Conservation (phyloP, 2,329 filamentous ascomycete species). For the Exserohilum turcica region DNA sequence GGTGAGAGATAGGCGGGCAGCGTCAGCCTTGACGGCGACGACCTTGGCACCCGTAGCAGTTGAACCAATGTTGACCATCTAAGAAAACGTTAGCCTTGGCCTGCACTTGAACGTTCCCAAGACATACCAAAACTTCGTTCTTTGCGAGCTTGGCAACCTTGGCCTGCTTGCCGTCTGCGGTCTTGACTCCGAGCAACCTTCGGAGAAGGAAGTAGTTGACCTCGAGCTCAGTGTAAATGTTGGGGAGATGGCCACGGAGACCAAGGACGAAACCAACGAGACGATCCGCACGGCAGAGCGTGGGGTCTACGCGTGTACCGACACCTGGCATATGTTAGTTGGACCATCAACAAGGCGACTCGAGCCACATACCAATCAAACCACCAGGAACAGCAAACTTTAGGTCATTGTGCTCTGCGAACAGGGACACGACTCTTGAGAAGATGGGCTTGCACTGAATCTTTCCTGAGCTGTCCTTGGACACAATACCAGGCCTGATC, state of each 20-base stretch:
- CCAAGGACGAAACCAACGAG: slow-evolving; percentile 97
- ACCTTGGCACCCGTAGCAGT: slow-evolving; percentile 98
- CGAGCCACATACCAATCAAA: slow-evolving; percentile 67
- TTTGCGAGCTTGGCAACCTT: slow-evolving; percentile 98
- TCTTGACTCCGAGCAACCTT: slow-evolving; percentile 92
- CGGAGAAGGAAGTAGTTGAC: slow-evolving; percentile 97
- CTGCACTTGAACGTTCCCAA: not conserved
- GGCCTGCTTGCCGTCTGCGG: slow-evolving; percentile 96
- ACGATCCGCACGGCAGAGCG: slow-evolving; percentile 97
- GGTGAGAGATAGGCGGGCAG: slow-evolving; percentile 90
- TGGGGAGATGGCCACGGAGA: slow-evolving; percentile 88
- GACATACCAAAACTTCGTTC: slow-evolving; percentile 80
- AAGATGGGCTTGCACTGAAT: slow-evolving; percentile 98
- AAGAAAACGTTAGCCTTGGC: slow-evolving; percentile 17
- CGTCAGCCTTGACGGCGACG: slow-evolving; percentile 94
- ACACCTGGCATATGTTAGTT: slow-evolving; percentile 63
- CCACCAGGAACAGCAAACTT: slow-evolving; percentile 98
- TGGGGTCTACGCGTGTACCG: slow-evolving; percentile 95
- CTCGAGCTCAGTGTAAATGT: slow-evolving; percentile 98
- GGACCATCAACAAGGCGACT: not conserved
- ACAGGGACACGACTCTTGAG: slow-evolving; percentile 90
- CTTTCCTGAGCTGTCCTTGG: slow-evolving; percentile 88
- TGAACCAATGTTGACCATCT: slow-evolving; percentile 98
- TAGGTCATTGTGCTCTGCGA: slow-evolving; percentile 96
- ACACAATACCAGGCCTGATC: slow-evolving; percentile 97